phyloP scores from a whole-genome alignment of 2,329 filamentous ascomycete species.

The Delphinella strobiligena region DNA sequence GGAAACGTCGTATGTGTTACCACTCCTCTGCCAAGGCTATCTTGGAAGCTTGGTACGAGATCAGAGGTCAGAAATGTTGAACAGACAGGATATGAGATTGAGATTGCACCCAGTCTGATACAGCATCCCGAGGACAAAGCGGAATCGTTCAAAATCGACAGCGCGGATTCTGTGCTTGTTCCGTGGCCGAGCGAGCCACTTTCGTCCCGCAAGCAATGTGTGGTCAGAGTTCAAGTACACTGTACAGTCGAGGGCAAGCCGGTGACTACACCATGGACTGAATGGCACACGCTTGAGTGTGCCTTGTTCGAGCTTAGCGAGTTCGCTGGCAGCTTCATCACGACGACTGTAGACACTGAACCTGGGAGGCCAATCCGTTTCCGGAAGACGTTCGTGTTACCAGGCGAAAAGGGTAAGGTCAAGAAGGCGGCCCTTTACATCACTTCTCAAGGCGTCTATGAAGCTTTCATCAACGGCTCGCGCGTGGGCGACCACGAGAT shows the following conservation, averaged over 20 bases:
- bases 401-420: neutral
- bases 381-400: constrained; percentile 22
- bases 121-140: no score
- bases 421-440: constrained; percentile 33
- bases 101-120: no score
- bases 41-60: no score
- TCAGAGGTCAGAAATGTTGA: no score
- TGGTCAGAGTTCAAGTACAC: constrained; percentile 7
- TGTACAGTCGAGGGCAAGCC: neutral
- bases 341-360: neutral
- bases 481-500: constrained; percentile 23
- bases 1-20: no score
- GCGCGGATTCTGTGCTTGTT: constrained; percentile 6
- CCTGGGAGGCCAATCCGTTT: constrained; percentile 14
- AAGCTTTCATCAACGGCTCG: constrained; percentile 36
- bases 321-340: constrained; percentile 6
- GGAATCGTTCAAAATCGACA: neutral
- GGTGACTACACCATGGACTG: constrained; percentile 5
- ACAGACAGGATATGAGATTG: no score
- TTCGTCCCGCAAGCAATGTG: neutral
- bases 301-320: neutral
- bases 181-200: constrained; percentile 7
- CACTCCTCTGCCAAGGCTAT: no score
- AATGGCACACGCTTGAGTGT: neutral
- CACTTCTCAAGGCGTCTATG: constrained; percentile 34